Conservation (phyloP, 495 filamentous ascomycete genomes). For the Annulohypoxylon bovei region DNA sequence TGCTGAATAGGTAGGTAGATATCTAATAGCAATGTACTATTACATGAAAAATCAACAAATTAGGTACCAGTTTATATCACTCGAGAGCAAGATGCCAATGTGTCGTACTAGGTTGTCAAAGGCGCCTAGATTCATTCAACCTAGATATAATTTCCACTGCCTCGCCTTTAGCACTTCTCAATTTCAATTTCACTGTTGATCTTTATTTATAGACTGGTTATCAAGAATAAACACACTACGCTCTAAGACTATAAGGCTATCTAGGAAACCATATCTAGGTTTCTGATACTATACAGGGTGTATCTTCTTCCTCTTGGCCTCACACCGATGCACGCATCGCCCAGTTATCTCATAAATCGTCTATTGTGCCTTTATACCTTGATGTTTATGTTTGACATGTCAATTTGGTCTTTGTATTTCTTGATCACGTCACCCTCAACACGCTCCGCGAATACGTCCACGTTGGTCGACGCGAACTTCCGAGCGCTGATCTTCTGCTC, state of each 20-base stretch:
- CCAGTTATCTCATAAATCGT: neutral
- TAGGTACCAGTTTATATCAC: neutral
- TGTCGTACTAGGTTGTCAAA: no score
- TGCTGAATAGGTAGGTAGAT: no score
- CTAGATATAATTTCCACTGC: no score
- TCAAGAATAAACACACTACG: neutral
- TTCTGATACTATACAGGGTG: neutral
- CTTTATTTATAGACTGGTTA: neutral
- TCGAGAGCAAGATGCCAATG: no score
- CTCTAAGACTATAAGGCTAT: neutral
- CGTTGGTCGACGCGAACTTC: conserved; percentile 71
- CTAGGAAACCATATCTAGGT: neutral
- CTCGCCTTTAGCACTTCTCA: no score
- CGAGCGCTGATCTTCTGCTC: conserved; percentile 70
- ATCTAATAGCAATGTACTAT: neutral
- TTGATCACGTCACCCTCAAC: conserved; percentile 62
- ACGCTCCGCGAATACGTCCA: conserved; percentile 73
- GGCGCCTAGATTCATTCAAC: no score
- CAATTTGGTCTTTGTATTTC: conserved; percentile 55
- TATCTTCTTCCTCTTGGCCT: neutral
- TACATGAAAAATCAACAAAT: neutral
- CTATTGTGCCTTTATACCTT: conserved; percentile 12
- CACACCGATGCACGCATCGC: neutral
- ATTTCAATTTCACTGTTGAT: no score
- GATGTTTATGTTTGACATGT: conserved; percentile 31